phyloP scores from a whole-genome alignment of 257 asterid genomes.

The Fraxinus americana region DNA sequence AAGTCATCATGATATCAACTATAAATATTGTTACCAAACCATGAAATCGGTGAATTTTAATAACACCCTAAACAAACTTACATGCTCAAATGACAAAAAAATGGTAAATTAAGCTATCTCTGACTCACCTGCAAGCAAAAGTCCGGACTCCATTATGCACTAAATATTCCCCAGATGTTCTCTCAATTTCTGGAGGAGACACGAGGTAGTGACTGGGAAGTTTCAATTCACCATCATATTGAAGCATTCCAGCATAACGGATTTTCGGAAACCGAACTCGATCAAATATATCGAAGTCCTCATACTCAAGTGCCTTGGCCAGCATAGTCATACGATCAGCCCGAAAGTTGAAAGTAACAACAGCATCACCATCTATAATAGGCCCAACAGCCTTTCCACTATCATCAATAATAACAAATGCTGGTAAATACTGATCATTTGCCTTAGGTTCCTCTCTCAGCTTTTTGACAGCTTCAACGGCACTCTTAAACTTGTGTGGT shows the following conservation, averaged over 20 bases:
- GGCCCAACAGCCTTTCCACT: slow-evolving; percentile 90
- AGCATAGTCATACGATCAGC: slow-evolving; percentile 98
- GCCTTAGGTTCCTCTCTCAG: slow-evolving; percentile 71
- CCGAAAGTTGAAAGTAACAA: slow-evolving; percentile 88
- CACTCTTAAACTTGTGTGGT: slow-evolving; percentile 73
- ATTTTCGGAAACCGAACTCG: slow-evolving; percentile 83
- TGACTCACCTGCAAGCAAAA: slow-evolving; percentile 87
- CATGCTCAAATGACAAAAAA: neutral
- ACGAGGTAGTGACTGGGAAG: slow-evolving; percentile 89
- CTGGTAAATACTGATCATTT: slow-evolving; percentile 79
- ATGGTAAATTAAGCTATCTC: neutral
- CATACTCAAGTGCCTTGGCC: slow-evolving; percentile 88
- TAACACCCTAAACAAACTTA: neutral
- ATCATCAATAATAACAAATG: slow-evolving; percentile 91
- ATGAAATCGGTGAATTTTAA: neutral
- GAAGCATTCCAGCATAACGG: slow-evolving; percentile 95
- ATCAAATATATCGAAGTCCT: slow-evolving; percentile 78
- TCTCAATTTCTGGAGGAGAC: slow-evolving; percentile 92
- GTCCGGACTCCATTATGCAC: slow-evolving; percentile 80
- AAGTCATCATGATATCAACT: neutral
- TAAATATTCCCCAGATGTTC: slow-evolving; percentile 97
- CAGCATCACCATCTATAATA: slow-evolving; percentile 92
- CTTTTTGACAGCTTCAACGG: slow-evolving; percentile 83
- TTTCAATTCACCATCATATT: slow-evolving; percentile 95
- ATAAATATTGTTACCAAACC: neutral